phyloP scores from a whole-genome alignment of 108 stramenopile species.

The Cyclotella cryptica region DNA sequence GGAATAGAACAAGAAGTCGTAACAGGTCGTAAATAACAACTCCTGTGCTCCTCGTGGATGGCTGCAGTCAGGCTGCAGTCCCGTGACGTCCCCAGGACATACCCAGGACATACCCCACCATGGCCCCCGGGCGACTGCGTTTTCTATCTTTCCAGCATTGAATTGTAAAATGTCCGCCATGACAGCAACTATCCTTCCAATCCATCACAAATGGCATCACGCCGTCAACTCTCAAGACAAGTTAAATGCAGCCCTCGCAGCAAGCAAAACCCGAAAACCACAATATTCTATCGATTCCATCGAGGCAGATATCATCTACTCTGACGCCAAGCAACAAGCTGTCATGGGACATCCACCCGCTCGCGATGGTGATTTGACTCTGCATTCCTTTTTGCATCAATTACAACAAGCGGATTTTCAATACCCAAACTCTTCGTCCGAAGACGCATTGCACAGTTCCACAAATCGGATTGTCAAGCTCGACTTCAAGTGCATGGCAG shows the following conservation, averaged over 20 bases:
- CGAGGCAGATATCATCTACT: conserved; percentile 40
- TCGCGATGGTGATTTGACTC: conserved; percentile 32
- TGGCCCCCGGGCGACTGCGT: no score
- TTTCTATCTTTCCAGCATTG: no score
- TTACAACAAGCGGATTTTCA: conserved; percentile 12
- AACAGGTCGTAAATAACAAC: no score
- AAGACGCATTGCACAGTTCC: not conserved
- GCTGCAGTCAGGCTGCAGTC: no score
- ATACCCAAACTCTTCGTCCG: not conserved
- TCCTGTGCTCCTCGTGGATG: no score
- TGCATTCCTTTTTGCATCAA: conserved; percentile 27
- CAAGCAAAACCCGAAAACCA: not conserved
- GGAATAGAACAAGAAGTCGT: no score
- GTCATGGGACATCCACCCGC: conserved; percentile 41
- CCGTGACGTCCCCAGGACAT: no score
- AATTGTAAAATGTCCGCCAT: no score
- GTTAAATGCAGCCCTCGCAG: not conserved
- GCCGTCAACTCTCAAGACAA: conserved; percentile 31
- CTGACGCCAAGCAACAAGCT: conserved; percentile 17
- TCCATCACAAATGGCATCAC: conserved; percentile 27
- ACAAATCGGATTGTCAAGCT: conserved; percentile 26
- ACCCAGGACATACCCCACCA: no score
- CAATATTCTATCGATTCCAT: conserved; percentile 14
- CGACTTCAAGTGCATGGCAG: conserved; percentile 36
- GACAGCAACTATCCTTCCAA: not conserved